phyloP scores from a whole-genome alignment of 1,284 basidiomycete genomes.

The Ceratobasidium sp. region DNA sequence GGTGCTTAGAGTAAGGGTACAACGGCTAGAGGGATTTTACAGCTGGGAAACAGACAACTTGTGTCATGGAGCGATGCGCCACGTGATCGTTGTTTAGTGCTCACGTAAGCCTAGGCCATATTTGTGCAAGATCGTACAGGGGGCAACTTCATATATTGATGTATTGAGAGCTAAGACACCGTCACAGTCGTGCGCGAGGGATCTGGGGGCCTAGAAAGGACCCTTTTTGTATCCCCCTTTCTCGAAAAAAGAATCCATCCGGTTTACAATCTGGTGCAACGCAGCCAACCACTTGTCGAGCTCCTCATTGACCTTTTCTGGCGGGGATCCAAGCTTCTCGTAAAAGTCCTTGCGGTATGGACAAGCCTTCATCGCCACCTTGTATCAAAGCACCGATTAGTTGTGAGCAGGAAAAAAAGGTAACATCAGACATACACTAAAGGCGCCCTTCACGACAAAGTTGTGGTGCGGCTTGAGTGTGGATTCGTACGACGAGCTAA shows the following conservation, averaged over 20 bases:
- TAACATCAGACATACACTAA: slow-evolving; percentile 72
- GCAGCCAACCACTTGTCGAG: slow-evolving; percentile 84
- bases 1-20: not conserved
- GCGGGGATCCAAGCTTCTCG: slow-evolving; percentile 82
- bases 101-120: slow-evolving; percentile 26
- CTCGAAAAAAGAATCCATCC: slow-evolving; percentile 81
- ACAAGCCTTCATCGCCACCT: slow-evolving; percentile 98
- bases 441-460: slow-evolving; percentile 87
- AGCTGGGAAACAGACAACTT: slow-evolving; percentile 37
- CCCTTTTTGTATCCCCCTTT: slow-evolving; percentile 73
- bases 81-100: slow-evolving; percentile 35
- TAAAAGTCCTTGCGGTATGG: slow-evolving; percentile 94
- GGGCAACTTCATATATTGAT: not conserved
- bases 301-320: slow-evolving; percentile 76
- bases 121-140: not conserved
- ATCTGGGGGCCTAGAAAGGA: not conserved
- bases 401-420: not conserved
- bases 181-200: not conserved
- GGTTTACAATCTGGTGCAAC: slow-evolving; percentile 76
- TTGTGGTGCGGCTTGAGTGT: slow-evolving; percentile 76
- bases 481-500: slow-evolving; percentile 84
- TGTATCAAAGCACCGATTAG: slow-evolving; percentile 33
- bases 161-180: not conserved
- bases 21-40: not conserved
- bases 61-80: not conserved